Evolutionary conservation across 257 asterid genomes (phyloP).

Genomic region (Ilex aquifolium): DNA sequence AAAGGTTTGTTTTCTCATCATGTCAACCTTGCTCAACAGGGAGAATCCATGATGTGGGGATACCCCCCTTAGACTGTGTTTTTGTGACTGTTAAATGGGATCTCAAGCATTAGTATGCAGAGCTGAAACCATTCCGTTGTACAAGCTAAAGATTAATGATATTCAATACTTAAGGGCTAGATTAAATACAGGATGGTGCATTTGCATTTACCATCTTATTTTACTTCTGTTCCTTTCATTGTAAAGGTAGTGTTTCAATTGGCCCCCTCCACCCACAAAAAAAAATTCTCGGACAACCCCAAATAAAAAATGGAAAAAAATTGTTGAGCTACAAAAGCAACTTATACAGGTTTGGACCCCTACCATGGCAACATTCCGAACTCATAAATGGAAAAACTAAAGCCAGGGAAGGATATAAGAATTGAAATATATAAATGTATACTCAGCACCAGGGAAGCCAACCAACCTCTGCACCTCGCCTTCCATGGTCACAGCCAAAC

Average conservation of each 20-base stretch:
- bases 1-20: neutral
- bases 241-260: too few relatives aligned
- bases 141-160: neutral
- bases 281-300: too few relatives aligned
- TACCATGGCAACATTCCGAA: too few relatives aligned
- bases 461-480: constrained; percentile 93
- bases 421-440: neutral
- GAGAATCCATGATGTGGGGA: neutral
- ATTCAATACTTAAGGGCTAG: too few relatives aligned
- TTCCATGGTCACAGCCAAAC: constrained; percentile 96
- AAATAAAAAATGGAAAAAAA: too few relatives aligned
- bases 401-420: too few relatives aligned
- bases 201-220: neutral
- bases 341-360: too few relatives aligned
- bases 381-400: too few relatives aligned
- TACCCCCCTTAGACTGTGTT: neutral
- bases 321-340: too few relatives aligned
- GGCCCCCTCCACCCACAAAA: too few relatives aligned
- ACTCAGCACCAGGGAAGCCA: neutral
- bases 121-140: neutral
- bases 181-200: neutral
- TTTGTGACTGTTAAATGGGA: neutral
- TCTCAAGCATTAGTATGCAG: neutral
- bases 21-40: neutral
- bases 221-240: neutral